Evolutionary conservation across 73 alveolate genomes (phyloP).

Genomic region (Paramecium sexaurelia): DNA sequence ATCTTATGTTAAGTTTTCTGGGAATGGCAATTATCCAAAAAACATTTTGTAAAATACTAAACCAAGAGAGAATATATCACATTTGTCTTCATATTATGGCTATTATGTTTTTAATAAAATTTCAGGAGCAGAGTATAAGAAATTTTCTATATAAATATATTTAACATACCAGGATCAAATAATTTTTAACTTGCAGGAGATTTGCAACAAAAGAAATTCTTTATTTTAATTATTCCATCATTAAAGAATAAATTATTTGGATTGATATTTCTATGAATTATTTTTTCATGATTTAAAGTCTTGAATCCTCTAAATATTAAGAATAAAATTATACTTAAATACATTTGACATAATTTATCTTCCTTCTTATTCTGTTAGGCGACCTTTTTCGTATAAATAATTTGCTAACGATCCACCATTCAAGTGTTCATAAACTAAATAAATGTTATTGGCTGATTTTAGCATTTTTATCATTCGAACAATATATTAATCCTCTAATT

Average conservation of each 20-base stretch:
- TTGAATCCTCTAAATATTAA: conserved; percentile 46
- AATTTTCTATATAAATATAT: conserved; percentile 36
- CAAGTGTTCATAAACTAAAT: conserved; percentile 63
- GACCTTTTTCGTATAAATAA: conserved; percentile 46
- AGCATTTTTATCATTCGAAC: conserved; percentile 69
- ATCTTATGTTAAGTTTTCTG: conserved; percentile 25
- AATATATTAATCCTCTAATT: conserved; percentile 63
- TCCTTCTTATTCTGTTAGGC: conserved; percentile 57
- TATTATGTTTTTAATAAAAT: conserved; percentile 30
- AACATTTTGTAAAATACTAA: conserved; percentile 7
- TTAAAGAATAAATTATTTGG: conserved; percentile 53
- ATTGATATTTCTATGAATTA: conserved; percentile 53
- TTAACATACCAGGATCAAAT: conserved; percentile 47
- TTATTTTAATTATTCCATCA: conserved; percentile 42
- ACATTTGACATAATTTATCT: conserved; percentile 36
- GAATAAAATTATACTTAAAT: neutral
- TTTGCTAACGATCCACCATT: conserved; percentile 63
- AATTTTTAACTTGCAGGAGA: conserved; percentile 52
- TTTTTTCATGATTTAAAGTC: conserved; percentile 56
- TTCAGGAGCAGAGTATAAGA: conserved; percentile 62
- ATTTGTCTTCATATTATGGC: conserved; percentile 44
- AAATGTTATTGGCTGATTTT: conserved; percentile 63
- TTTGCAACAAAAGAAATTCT: conserved; percentile 63
- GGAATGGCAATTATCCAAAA: conserved; percentile 36
- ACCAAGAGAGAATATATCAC: conserved; percentile 46